These are phyloP conservation scores for Protomyces pachydermus DNA, from an alignment of 1,139 yeast species.

Conservation along the genomic window DNA sequence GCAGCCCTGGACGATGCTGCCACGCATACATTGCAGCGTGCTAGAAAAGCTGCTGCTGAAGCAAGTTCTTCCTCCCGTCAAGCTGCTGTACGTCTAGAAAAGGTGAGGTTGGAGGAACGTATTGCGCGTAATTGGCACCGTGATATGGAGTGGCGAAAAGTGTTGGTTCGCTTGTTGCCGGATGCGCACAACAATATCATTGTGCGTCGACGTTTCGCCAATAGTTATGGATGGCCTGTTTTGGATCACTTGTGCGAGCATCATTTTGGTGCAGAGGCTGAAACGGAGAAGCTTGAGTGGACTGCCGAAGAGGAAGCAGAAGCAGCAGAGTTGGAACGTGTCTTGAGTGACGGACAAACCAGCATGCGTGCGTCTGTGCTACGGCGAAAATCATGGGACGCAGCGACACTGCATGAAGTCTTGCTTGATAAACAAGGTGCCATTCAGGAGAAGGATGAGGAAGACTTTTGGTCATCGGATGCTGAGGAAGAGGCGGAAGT, in stretches of 20 bases:
- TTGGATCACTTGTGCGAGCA: constrained; percentile 69
- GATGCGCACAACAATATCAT: constrained; percentile 95
- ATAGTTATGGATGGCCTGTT: constrained; percentile 96
- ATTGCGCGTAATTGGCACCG: constrained; percentile 88
- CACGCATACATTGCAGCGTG: constrained; percentile 5
- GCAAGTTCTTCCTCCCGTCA: neutral
- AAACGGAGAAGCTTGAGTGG: neutral
- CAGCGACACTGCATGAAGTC: neutral
- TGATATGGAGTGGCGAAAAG: constrained; percentile 86
- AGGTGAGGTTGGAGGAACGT: constrained; percentile 59
- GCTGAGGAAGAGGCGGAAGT: no score
- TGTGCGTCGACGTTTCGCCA: constrained; percentile 82
- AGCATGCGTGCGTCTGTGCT: neutral
- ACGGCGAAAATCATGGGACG: neutral
- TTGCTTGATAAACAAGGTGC: no score
- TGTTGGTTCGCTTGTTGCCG: constrained; percentile 74
- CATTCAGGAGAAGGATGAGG: neutral
- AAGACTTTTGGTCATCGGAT: neutral
- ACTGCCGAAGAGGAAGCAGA: neutral
- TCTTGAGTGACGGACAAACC: neutral
- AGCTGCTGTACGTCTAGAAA: constrained; percentile 38
- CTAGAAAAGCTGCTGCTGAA: constrained; percentile 14
- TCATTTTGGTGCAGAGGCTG: constrained; percentile 46
- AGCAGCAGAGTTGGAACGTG: neutral
- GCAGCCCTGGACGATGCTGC: neutral